Percentiles rank a stretch among this genome's conserved stretches.
Conservation (phyloP, 176 grass and related monocot genomes). For the Canna indica region DNA sequence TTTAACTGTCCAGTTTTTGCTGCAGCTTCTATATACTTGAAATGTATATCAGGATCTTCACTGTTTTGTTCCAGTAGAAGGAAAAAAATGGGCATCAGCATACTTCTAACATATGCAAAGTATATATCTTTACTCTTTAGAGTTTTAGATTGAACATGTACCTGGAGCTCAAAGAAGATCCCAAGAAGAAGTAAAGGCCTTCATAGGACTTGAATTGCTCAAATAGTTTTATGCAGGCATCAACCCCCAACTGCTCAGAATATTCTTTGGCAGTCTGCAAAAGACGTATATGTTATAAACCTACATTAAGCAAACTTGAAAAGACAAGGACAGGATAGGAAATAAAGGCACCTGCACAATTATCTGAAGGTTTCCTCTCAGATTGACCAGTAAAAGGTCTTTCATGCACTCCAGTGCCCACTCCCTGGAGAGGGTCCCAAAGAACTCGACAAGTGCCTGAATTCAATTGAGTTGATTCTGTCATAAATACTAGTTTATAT, state of each 20-base stretch:
- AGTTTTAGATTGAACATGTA: constrained; percentile 23
- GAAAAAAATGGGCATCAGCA: constrained; percentile 26
- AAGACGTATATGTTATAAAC: constrained; percentile 7
- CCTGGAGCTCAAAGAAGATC: constrained; percentile 94
- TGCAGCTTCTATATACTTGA: constrained; percentile 97
- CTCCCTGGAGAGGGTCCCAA: constrained; percentile 81
- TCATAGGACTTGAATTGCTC: constrained; percentile 99
- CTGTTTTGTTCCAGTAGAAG: constrained; percentile 30
- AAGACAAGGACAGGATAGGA: too few species aligned
- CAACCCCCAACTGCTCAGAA: constrained; percentile 68
- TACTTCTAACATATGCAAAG: not conserved
- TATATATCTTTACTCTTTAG: constrained; percentile 2
- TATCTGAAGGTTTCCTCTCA: constrained; percentile 94
- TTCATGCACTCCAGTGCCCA: constrained; percentile 99
- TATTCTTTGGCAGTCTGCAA: constrained; percentile 87
- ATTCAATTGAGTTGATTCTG: not conserved
- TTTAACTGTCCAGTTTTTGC: constrained; percentile 95
- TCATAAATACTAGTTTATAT: not conserved
- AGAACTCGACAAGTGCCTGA: constrained; percentile 93
- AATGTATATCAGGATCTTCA: constrained; percentile 92
- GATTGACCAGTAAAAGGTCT: constrained; percentile 82
- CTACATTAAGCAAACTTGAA: not conserved
- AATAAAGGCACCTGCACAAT: constrained; percentile 95
- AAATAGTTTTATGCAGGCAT: constrained; percentile 90
- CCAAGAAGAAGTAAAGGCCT: constrained; percentile 97